Evolutionary conservation across 2,329 filamentous ascomycete species (phyloP).

Genomic region (Amphichorda felina): DNA sequence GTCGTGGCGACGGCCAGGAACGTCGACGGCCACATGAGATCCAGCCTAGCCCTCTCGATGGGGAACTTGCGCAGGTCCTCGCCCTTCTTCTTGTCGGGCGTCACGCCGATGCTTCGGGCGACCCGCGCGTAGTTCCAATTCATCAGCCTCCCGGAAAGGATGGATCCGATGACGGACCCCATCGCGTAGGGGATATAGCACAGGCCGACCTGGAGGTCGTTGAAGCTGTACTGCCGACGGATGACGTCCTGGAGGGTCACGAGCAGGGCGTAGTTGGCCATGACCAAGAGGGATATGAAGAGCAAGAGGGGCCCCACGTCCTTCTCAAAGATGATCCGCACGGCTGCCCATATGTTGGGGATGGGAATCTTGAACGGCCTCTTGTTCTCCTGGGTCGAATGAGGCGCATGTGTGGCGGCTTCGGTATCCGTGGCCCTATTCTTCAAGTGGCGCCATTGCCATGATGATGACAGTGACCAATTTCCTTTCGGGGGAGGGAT

Average conservation of each 20-base stretch:
- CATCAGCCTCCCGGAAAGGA: conserved; percentile 34
- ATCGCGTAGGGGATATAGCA: conserved; percentile 24
- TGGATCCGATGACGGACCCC: conserved; percentile 22
- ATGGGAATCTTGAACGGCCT: conserved; percentile 10
- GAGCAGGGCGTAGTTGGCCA: conserved; percentile 19
- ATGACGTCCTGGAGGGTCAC: conserved; percentile 19
- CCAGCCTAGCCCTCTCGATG: conserved; percentile 23
- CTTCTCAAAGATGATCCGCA: conserved; percentile 16
- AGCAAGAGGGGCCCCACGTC: conserved; percentile 19
- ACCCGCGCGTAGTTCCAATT: conserved; percentile 50
- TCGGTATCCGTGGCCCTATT: too few species aligned
- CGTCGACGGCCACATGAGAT: conserved; percentile 23
- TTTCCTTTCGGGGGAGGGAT: conserved; percentile 19
- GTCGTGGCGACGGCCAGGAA: conserved; percentile 30
- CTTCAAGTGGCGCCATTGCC: too few species aligned
- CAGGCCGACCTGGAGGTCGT: conserved; percentile 27
- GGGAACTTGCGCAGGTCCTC: conserved; percentile 20
- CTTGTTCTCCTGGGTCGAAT: too few species aligned
- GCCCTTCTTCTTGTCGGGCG: conserved; percentile 31
- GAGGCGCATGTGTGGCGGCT: too few species aligned
- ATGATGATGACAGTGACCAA: neutral
- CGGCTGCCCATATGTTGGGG: conserved; percentile 16
- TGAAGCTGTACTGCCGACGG: conserved; percentile 17
- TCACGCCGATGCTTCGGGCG: conserved; percentile 33
- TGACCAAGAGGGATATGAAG: conserved; percentile 21